Conservation (phyloP, 768 basidiomycete genomes). For the Boletus vinaceobasis region DNA sequence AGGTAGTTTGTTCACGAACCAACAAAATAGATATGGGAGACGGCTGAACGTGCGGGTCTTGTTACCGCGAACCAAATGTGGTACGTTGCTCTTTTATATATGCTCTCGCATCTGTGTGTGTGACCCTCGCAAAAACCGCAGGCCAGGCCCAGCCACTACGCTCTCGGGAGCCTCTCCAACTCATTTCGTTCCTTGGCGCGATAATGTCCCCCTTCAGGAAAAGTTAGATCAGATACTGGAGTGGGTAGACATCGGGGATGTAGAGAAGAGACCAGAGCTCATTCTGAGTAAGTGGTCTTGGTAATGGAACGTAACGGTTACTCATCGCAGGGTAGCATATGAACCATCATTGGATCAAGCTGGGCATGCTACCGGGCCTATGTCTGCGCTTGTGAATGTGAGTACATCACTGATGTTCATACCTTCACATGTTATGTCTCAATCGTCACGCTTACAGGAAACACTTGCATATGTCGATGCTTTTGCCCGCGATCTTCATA, state of each 20-base stretch:
- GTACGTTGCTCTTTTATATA: constrained; percentile 39
- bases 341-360: constrained; percentile 87
- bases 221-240: constrained; percentile 75
- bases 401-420: constrained; percentile 18
- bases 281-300: constrained; percentile 54
- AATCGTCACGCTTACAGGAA: constrained; percentile 35
- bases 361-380: constrained; percentile 69
- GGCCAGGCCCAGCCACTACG: constrained; percentile 83
- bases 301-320: not conserved
- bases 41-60: constrained; percentile 67
- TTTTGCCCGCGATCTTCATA: constrained; percentile 70
- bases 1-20: not conserved
- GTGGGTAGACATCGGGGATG: constrained; percentile 76
- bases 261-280: constrained; percentile 69
- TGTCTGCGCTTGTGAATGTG: constrained; percentile 69
- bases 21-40: constrained; percentile 79
- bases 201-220: constrained; percentile 48
- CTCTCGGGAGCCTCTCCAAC: constrained; percentile 60
- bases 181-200: constrained; percentile 79
- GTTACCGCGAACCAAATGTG: constrained; percentile 90
- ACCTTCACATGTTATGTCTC: not conserved
- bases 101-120: not conserved
- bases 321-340: constrained; percentile 48
- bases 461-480: constrained; percentile 66
- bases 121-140: constrained; percentile 22